A percentile compares a stretch with the other conserved stretches of the same genome.
phyloP scores from a whole-genome alignment of 1,284 basidiomycete species.

The Paramarasmius palmivorus region DNA sequence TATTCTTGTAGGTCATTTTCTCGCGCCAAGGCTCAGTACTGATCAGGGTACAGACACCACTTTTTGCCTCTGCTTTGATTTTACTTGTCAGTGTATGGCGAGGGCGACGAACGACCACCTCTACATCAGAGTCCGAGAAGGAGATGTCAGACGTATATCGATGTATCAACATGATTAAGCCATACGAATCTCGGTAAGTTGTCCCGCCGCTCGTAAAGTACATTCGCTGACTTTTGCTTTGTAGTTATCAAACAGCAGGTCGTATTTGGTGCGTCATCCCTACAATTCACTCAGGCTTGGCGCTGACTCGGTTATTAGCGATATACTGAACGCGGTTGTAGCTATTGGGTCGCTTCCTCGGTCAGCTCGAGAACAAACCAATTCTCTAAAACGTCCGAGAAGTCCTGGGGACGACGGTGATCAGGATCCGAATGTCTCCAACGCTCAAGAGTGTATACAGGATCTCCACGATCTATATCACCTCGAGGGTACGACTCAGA shows the following conservation, averaged over 20 bases:
- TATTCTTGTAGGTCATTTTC: slow-evolving; percentile 37
- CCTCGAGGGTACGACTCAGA: not conserved
- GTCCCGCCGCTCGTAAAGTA: not conserved
- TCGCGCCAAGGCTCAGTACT: not conserved
- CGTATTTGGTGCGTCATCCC: slow-evolving; percentile 17
- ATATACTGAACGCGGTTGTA: slow-evolving; percentile 4
- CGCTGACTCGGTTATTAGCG: not conserved
- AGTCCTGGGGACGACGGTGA: slow-evolving; percentile 2
- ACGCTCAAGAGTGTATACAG: not conserved
- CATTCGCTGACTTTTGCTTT: slow-evolving; percentile 1
- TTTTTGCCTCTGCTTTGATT: slow-evolving; percentile 70
- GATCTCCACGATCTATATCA: not conserved
- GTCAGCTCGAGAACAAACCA: not conserved
- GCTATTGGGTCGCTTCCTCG: slow-evolving; percentile 4
- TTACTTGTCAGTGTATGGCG: slow-evolving; percentile 76
- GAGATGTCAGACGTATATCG: slow-evolving; percentile 72
- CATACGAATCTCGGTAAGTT: slow-evolving; percentile 48
- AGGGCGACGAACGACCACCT: slow-evolving; percentile 53
- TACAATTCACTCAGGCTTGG: not conserved
- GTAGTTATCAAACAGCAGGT: slow-evolving; percentile 51
- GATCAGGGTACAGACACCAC: slow-evolving; percentile 27
- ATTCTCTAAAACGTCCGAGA: not conserved
- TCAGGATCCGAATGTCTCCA: not conserved
- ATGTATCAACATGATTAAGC: slow-evolving; percentile 61
- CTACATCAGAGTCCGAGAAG: slow-evolving; percentile 51